Percentiles rank a stretch among this genome's conserved stretches.
These are phyloP conservation scores for Chlamydomonas incerta DNA, from an alignment of 139 green algal species.

Conservation along the genomic window DNA sequence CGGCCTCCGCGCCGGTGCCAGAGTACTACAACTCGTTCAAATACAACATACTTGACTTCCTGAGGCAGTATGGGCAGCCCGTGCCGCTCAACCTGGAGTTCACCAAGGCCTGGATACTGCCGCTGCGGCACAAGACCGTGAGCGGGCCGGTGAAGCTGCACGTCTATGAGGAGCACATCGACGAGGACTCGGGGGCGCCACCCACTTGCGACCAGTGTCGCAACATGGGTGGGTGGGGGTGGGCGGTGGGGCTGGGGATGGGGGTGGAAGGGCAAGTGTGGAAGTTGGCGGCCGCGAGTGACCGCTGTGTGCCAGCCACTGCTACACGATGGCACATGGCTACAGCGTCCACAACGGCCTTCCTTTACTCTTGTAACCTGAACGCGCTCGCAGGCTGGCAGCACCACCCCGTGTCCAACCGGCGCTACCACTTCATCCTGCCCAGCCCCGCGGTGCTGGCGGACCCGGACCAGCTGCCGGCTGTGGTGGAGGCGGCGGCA, in stretches of 20 bases:
- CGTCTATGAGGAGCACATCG: slow-evolving; percentile 71
- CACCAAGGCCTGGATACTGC: slow-evolving; percentile 5
- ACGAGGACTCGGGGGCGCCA: slow-evolving; percentile 43
- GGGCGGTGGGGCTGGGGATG: too few species aligned
- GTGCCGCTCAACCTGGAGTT: slow-evolving; percentile 44
- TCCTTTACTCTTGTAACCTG: too few species aligned
- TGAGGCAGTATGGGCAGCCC: slow-evolving; percentile 19
- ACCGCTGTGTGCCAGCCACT: too few species aligned
- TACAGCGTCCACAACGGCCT: too few species aligned
- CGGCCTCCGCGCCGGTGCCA: not conserved
- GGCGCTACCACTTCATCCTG: slow-evolving; percentile 91
- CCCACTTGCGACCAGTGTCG: slow-evolving; percentile 85
- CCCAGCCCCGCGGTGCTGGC: slow-evolving; percentile 64
- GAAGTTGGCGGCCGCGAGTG: too few species aligned
- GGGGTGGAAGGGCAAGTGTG: too few species aligned
- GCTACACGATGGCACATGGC: too few species aligned
- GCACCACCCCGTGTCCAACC: slow-evolving; percentile 84
- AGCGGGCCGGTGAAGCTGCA: slow-evolving; percentile 53
- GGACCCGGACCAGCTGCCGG: slow-evolving; percentile 60
- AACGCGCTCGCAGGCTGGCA: slow-evolving; percentile 84
- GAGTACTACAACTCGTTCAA: slow-evolving; percentile 21
- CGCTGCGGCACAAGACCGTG: not conserved
- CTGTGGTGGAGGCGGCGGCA: slow-evolving; percentile 59
- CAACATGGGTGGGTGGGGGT: slow-evolving; percentile 79
- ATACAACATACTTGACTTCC: slow-evolving; percentile 31